A percentile compares a stretch with the other conserved stretches of the same genome.
Evolutionary conservation across 2,329 filamentous ascomycete species (phyloP).

Genomic region (Microsporum ferrugineum): DNA sequence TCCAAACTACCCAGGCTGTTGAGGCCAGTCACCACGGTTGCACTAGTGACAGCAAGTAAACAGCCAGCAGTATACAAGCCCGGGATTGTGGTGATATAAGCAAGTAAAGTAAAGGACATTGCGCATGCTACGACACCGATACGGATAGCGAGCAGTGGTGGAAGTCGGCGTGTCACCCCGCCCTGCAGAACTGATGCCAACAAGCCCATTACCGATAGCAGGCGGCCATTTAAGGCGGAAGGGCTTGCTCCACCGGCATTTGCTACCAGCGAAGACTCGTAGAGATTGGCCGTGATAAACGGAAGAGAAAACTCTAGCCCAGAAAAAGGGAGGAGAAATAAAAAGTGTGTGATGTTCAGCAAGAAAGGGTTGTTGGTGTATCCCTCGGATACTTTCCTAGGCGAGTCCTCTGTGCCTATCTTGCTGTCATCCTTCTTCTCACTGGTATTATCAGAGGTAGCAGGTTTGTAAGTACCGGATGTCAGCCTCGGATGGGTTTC

Average conservation of each 20-base stretch:
- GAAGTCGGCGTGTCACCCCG: slow-evolving; percentile 72
- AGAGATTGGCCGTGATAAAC: slow-evolving; percentile 94
- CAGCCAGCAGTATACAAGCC: slow-evolving; percentile 73
- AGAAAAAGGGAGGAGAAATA: slow-evolving; percentile 92
- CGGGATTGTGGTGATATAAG: slow-evolving; percentile 53
- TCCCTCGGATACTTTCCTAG: slow-evolving; percentile 15
- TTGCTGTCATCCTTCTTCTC: slow-evolving; percentile 16
- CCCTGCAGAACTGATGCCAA: slow-evolving; percentile 88
- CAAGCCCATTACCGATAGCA: slow-evolving; percentile 84
- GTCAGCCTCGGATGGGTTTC: slow-evolving; percentile 57
- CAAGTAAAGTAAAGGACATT: slow-evolving; percentile 67
- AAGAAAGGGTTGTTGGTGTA: slow-evolving; percentile 66
- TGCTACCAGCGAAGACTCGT: slow-evolving; percentile 50
- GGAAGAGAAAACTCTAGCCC: slow-evolving; percentile 96
- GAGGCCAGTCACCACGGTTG: slow-evolving; percentile 85
- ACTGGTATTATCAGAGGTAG: slow-evolving; percentile 16
- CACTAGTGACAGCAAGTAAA: slow-evolving; percentile 76
- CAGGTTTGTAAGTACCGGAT: not conserved
- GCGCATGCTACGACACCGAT: slow-evolving; percentile 68
- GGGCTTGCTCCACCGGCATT: slow-evolving; percentile 22
- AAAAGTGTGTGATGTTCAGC: slow-evolving; percentile 75
- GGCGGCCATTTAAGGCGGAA: slow-evolving; percentile 65
- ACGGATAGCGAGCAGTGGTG: slow-evolving; percentile 68
- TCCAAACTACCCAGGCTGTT: slow-evolving; percentile 90
- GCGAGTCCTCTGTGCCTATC: slow-evolving; percentile 16